Percentiles rank a stretch among this genome's conserved stretches.
Evolutionary conservation across 202 grass and related monocot species (phyloP).

Genomic region (Alloteropsis angusta): DNA sequence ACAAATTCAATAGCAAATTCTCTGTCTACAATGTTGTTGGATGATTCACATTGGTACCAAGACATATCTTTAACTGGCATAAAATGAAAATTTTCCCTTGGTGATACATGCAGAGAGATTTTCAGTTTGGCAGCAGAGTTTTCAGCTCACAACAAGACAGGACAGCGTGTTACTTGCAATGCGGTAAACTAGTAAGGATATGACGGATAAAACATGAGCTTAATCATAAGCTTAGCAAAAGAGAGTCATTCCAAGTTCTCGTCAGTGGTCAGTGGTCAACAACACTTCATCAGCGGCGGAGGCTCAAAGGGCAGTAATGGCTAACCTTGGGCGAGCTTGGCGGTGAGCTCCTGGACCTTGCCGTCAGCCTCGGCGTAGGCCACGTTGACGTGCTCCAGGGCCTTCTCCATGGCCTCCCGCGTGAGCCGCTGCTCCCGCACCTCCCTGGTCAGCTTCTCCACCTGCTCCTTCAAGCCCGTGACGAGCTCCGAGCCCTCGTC

Average conservation of each 20-base stretch:
- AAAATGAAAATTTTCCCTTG: neutral
- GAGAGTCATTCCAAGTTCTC: neutral
- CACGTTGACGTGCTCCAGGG: slow-evolving; percentile 76
- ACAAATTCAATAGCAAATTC: neutral
- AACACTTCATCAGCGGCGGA: neutral
- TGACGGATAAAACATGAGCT: neutral
- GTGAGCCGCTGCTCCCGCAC: slow-evolving; percentile 61
- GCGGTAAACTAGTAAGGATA: neutral
- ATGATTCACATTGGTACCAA: neutral
- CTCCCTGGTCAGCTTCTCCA: slow-evolving; percentile 54
- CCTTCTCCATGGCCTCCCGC: slow-evolving; percentile 63
- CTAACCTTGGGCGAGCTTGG: slow-evolving; percentile 80
- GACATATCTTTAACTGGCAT: neutral
- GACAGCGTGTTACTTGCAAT: neutral
- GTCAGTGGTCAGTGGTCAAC: neutral
- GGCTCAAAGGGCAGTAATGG: neutral
- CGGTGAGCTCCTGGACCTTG: slow-evolving; percentile 67
- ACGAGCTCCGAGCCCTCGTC: slow-evolving; percentile 30
- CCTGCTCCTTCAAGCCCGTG: slow-evolving; percentile 51
- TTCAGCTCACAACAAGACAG: neutral
- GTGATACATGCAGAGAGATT: neutral
- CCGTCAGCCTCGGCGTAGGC: slow-evolving; percentile 66
- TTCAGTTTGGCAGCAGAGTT: neutral
- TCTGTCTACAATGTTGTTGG: neutral
- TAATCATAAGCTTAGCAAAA: neutral